These are phyloP conservation scores for Sporormia fimetaria DNA, from an alignment of 495 filamentous ascomycete genomes.

Conservation along the genomic window DNA sequence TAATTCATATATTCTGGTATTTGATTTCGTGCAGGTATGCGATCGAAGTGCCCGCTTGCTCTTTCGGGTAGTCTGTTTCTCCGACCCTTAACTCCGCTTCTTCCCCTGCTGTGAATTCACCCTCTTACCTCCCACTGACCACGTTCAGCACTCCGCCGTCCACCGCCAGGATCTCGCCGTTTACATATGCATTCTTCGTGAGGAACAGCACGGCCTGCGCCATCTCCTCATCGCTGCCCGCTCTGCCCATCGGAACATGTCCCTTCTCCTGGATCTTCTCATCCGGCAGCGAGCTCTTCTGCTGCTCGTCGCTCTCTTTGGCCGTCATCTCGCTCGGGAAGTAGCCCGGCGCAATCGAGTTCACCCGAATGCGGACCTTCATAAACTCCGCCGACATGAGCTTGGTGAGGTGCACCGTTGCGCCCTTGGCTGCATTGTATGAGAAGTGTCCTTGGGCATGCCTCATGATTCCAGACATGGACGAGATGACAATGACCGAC, in stretches of 20 bases:
- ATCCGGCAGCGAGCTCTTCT: constrained; percentile 42
- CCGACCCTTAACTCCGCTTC: background rate
- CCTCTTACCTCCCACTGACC: constrained; percentile 25
- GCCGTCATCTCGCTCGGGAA: constrained; percentile 57
- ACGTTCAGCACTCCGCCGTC: constrained; percentile 49
- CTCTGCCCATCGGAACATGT: constrained; percentile 37
- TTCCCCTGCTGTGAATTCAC: background rate
- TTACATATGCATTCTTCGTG: constrained; percentile 47
- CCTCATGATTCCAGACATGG: constrained; percentile 36
- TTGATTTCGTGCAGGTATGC: too few species aligned
- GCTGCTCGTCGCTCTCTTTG: constrained; percentile 41
- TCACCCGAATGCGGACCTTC: constrained; percentile 36
- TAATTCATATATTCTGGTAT: too few species aligned
- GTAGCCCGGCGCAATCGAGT: constrained; percentile 43
- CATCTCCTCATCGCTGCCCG: constrained; percentile 40
- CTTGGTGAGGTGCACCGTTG: constrained; percentile 34
- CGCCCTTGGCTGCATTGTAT: constrained; percentile 37
- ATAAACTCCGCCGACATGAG: constrained; percentile 41
- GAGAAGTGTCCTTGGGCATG: constrained; percentile 36
- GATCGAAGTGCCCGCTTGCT: background rate
- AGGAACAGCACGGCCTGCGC: constrained; percentile 39
- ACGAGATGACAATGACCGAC: constrained; percentile 37
- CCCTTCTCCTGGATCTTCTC: constrained; percentile 39
- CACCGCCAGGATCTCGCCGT: constrained; percentile 49
- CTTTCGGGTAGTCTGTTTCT: background rate